Evolutionary conservation across 2,329 filamentous ascomycete species (phyloP).

Genomic region (Tolypocladium cylindrosporum): DNA sequence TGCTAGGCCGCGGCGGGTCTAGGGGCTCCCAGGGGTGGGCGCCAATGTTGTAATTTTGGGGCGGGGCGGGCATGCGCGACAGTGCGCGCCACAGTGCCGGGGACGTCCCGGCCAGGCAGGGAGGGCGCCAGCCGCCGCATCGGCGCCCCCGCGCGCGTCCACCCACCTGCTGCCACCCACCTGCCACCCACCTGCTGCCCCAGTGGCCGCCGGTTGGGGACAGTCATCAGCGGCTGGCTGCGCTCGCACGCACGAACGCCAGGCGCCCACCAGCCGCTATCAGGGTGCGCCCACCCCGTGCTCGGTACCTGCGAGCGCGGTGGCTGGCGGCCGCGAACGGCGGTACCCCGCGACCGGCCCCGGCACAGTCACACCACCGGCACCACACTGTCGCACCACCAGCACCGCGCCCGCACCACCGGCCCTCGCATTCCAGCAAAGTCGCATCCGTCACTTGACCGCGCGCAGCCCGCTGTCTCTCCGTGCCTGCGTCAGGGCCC

Average conservation of each 20-base stretch:
- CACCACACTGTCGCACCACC: neutral
- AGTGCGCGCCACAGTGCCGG: constrained; percentile 8
- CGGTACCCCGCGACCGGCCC: neutral
- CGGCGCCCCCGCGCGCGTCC: neutral
- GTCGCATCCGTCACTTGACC: constrained; percentile 1
- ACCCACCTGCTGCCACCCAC: too few species aligned
- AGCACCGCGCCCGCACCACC: too few species aligned
- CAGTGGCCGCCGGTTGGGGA: neutral
- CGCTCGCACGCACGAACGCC: neutral
- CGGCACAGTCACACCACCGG: neutral
- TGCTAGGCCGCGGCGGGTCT: constrained; percentile 11
- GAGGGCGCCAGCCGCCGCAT: neutral
- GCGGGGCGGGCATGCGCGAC: constrained; percentile 13
- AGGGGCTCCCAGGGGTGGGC: constrained; percentile 8
- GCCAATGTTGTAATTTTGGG: constrained; percentile 18
- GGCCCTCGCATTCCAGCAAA: neutral
- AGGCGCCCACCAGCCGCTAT: neutral
- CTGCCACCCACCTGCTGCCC: neutral
- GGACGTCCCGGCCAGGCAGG: neutral
- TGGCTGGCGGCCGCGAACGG: neutral
- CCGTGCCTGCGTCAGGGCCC: neutral
- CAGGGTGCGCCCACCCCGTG: neutral
- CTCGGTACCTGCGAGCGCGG: neutral
- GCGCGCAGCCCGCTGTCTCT: neutral
- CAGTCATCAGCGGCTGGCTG: neutral